Percentiles rank a stretch among this genome's conserved stretches.
phyloP scores from a whole-genome alignment of 805 yeast genomes.

The Debaryomyces prosopidis region DNA sequence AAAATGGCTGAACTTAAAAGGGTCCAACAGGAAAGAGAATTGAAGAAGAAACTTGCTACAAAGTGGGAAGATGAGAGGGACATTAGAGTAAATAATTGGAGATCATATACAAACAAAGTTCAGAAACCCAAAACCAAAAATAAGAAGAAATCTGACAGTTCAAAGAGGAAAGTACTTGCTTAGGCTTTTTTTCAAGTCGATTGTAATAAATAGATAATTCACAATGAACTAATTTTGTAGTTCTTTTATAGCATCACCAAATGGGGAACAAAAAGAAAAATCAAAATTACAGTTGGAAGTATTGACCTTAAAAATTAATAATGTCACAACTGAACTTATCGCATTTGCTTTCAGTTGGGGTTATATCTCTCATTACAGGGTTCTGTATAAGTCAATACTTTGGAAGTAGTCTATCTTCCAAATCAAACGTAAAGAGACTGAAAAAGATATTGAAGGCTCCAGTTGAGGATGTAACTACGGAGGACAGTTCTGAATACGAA shows the following conservation, averaged over 20 bases:
- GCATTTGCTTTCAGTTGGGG: conserved; percentile 32
- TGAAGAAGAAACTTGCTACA: conserved; percentile 28
- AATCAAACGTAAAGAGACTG: background rate
- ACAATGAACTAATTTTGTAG: background rate
- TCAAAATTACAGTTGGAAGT: background rate
- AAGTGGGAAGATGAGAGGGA: conserved; percentile 65
- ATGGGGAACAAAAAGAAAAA: background rate
- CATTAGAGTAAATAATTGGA: conserved; percentile 59
- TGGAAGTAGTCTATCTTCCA: background rate
- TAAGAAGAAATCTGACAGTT: conserved; percentile 24
- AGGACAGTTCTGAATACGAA: conserved; percentile 37
- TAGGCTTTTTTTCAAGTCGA: background rate
- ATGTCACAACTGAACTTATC: conserved; percentile 11
- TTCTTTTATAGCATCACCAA: background rate
- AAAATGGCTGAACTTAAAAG: conserved; percentile 24
- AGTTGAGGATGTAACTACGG: conserved; percentile 7
- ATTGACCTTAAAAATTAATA: background rate
- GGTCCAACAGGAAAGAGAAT: conserved; percentile 40
- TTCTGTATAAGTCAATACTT: conserved; percentile 16
- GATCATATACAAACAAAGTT: conserved; percentile 45
- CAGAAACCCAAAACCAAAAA: conserved; percentile 48
- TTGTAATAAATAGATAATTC: too few relatives aligned
- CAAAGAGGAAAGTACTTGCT: conserved; percentile 7
- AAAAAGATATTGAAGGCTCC: background rate
- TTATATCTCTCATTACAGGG: conserved; percentile 40